These are phyloP conservation scores for Saccharomycopsis malanga DNA, from an alignment of 805 yeast species.

Conservation along the genomic window DNA sequence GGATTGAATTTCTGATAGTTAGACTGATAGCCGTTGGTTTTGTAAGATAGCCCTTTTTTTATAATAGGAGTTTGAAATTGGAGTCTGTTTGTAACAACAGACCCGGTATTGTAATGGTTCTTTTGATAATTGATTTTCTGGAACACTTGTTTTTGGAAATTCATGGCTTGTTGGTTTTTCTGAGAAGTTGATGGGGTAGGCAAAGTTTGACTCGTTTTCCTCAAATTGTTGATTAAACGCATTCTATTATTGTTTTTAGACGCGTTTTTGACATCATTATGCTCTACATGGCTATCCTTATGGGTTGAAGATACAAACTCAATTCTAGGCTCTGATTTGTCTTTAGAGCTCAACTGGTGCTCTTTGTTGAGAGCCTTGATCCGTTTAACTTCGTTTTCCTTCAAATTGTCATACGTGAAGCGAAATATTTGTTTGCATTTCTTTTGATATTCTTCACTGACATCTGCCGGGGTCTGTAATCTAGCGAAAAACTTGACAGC, in stretches of 20 bases:
- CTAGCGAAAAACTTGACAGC: constrained; percentile 71
- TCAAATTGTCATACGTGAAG: constrained; percentile 3
- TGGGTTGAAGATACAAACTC: too few species aligned
- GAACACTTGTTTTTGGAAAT: constrained; percentile 16
- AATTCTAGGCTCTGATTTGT: not conserved
- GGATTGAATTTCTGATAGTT: not conserved
- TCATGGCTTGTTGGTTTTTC: constrained; percentile 5
- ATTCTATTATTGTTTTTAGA: constrained; percentile 7
- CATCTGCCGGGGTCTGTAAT: constrained; percentile 30
- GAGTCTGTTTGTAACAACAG: not conserved
- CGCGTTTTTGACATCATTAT: not conserved
- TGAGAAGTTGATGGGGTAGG: not conserved
- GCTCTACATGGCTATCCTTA: not conserved
- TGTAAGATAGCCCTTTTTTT: not conserved
- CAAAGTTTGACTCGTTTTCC: constrained; percentile 5
- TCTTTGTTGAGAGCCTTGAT: constrained; percentile 2
- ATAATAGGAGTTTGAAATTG: not conserved
- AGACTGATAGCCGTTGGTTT: not conserved
- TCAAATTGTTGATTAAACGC: constrained; percentile 9
- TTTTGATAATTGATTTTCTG: constrained; percentile 7
- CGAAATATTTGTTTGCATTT: not conserved
- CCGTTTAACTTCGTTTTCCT: constrained; percentile 14
- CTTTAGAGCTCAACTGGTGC: not conserved
- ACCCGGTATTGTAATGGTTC: constrained; percentile 4
- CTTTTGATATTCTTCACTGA: not conserved